Evolutionary conservation across 345 rosid species (phyloP).

Genomic region (Noccaea bulbosa): DNA sequence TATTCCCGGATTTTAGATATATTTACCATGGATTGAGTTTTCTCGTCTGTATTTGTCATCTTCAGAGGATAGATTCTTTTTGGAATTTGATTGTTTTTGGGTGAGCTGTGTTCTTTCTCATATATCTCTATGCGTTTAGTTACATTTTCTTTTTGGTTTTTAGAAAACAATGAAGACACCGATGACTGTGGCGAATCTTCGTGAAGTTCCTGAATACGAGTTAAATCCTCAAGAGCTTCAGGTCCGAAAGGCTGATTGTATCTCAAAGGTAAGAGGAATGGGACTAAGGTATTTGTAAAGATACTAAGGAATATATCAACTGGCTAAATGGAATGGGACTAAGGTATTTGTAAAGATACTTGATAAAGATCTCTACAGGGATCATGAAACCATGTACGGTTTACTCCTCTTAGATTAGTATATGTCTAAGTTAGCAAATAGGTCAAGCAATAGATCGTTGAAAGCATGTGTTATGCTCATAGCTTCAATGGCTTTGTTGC

Average conservation of each 20-base stretch:
- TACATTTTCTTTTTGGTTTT: constrained; percentile 31
- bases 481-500: no score
- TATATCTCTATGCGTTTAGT: constrained; percentile 20
- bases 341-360: constrained; percentile 94
- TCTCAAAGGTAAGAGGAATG: constrained; percentile 76
- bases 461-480: constrained; percentile 12
- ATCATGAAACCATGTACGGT: constrained; percentile 75
- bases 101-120: constrained; percentile 7
- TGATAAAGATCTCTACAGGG: constrained; percentile 69
- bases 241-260: constrained; percentile 83
- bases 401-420: constrained; percentile 13
- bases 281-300: no score
- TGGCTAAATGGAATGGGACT: constrained; percentile 99
- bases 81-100: no score
- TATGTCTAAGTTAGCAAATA: constrained; percentile 15
- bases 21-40: no score
- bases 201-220: constrained; percentile 95
- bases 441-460: not conserved
- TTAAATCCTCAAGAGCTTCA: constrained; percentile 92
- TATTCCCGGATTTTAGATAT: no score
- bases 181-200: constrained; percentile 84
- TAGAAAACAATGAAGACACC: constrained; percentile 93
- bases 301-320: constrained; percentile 93
- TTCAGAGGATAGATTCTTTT: no score
- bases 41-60: no score